Conservation (phyloP, 305 asterid genomes). For the Stenogyne calaminthoides region DNA sequence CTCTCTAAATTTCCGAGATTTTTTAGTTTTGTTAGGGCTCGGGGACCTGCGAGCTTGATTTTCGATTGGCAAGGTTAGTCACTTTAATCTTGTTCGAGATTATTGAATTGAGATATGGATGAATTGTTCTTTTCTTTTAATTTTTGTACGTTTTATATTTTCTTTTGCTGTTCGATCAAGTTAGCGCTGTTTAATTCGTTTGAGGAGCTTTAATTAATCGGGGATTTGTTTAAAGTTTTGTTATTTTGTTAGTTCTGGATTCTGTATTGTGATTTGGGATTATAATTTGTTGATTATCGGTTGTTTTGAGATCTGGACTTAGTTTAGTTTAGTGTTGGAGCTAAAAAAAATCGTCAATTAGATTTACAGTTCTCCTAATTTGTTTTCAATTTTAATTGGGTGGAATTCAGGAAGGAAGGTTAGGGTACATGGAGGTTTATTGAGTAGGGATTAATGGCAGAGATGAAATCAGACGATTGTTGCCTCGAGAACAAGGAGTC, state of each 20-base stretch:
- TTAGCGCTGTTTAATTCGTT: conserved; percentile 26
- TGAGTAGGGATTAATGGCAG: conserved; percentile 60
- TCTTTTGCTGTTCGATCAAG: conserved; percentile 39
- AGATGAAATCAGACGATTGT: conserved; percentile 55
- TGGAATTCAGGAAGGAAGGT: conserved; percentile 34
- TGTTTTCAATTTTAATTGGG: conserved; percentile 25
- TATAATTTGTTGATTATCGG: conserved; percentile 23
- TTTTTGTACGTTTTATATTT: conserved; percentile 19
- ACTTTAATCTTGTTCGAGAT: conserved; percentile 23
- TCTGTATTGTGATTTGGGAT: conserved; percentile 34
- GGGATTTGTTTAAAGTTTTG: conserved; percentile 18
- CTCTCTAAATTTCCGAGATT: conserved; percentile 42
- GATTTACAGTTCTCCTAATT: conserved; percentile 29
- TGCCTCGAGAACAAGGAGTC: conserved; percentile 72
- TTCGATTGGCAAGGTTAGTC: conserved; percentile 38
- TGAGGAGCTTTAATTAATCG: conserved; percentile 29
- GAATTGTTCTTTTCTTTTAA: not conserved
- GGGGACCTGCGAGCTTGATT: conserved; percentile 41
- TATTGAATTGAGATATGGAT: conserved; percentile 23
- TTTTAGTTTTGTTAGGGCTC: conserved; percentile 29
- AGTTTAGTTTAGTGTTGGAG: conserved; percentile 32
- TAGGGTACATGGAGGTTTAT: conserved; percentile 42
- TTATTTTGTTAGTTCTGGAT: conserved; percentile 13
- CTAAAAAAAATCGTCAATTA: conserved; percentile 17
- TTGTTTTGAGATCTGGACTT: conserved; percentile 58